Evolutionary conservation across 1,139 yeast species (phyloP).

Genomic region (Debaryomyces singareniensis): DNA sequence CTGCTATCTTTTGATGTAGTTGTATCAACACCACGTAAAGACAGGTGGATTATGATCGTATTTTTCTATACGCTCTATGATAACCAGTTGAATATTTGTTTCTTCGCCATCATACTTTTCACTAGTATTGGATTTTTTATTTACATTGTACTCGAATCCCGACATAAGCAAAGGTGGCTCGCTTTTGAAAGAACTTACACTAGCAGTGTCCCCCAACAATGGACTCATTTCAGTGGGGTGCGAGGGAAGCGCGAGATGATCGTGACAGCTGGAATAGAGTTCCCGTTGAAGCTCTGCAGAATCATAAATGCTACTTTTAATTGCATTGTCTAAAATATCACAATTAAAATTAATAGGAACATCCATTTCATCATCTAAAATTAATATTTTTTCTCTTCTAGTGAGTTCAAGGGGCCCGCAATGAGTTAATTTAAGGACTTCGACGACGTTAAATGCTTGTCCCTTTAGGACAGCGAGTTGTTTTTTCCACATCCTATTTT

Average conservation of each 20-base stretch:
- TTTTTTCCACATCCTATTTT: conserved; percentile 58
- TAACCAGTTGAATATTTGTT: conserved; percentile 35
- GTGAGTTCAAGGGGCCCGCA: conserved; percentile 69
- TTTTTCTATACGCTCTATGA: conserved; percentile 57
- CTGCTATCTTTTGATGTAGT: no score
- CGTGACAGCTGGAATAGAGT: not conserved
- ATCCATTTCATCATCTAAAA: conserved; percentile 58
- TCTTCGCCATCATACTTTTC: conserved; percentile 11
- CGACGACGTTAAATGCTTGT: conserved; percentile 73
- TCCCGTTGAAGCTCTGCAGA: conserved; percentile 2
- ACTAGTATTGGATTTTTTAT: conserved; percentile 3
- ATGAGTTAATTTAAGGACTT: conserved; percentile 47
- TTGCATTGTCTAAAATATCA: conserved; percentile 11
- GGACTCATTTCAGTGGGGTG: conserved; percentile 2
- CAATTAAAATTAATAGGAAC: conserved; percentile 33
- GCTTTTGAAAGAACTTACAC: conserved; percentile 2
- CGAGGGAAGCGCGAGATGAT: conserved; percentile 1
- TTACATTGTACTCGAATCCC: conserved; percentile 17
- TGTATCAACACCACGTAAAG: conserved; percentile 60
- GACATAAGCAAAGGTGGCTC: conserved; percentile 9
- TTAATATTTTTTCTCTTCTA: conserved; percentile 49
- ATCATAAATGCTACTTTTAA: conserved; percentile 17
- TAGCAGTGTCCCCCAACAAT: conserved; percentile 4
- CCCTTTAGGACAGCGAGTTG: conserved; percentile 74
- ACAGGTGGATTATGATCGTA: conserved; percentile 56